A percentile compares a stretch with the other conserved stretches of the same genome.
Evolutionary conservation across 345 rosid species (phyloP).

Genomic region (Citrus sinensis): DNA sequence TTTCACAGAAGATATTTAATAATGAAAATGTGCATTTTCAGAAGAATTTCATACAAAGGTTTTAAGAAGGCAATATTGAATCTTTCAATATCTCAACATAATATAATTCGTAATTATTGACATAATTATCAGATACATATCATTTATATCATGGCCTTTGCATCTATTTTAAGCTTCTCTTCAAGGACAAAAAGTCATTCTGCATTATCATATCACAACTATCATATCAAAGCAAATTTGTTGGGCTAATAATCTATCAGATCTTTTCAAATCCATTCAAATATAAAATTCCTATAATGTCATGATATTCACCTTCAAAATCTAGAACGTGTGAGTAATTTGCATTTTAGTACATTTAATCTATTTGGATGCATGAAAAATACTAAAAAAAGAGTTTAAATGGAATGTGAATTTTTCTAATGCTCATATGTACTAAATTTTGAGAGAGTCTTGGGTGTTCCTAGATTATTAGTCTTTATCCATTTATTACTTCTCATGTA

Average conservation of each 20-base stretch:
- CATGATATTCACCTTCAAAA: too few species aligned
- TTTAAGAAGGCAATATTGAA: background rate
- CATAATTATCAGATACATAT: background rate
- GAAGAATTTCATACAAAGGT: too few species aligned
- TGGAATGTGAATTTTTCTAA: background rate
- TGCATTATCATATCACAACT: background rate
- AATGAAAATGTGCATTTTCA: too few species aligned
- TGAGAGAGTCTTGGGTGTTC: too few species aligned
- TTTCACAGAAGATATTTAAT: too few species aligned
- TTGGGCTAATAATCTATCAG: background rate
- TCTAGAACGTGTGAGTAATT: background rate
- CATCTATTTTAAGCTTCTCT: background rate
- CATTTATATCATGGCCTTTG: background rate
- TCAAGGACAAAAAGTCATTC: background rate
- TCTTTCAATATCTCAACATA: background rate
- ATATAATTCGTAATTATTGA: background rate
- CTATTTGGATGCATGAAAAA: background rate
- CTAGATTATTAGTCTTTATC: too few species aligned
- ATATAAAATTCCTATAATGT: background rate
- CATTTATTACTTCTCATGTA: too few species aligned
- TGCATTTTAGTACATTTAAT: background rate
- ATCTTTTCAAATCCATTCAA: background rate
- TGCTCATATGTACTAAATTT: too few species aligned
- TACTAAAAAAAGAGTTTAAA: background rate
- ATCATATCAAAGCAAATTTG: background rate